These are phyloP conservation scores for Amphirosellinia nigrospora DNA, from an alignment of 495 filamentous ascomycete genomes.

Conservation along the genomic window DNA sequence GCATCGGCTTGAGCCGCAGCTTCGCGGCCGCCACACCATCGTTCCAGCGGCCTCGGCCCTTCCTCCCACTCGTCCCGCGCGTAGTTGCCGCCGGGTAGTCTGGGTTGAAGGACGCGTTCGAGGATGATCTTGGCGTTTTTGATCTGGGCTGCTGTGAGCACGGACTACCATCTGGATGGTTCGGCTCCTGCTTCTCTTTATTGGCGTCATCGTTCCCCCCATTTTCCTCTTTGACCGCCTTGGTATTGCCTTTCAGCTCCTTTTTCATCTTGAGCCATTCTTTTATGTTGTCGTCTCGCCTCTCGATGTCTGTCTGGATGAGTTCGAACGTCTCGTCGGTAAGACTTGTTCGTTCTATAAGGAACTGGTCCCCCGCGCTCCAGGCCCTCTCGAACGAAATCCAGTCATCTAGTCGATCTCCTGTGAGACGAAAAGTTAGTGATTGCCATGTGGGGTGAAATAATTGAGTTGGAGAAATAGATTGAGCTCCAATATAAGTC, in stretches of 20 bases:
- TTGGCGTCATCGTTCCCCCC: neutral
- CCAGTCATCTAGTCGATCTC: slow-evolving; percentile 32
- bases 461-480: no score
- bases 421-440: neutral
- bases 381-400: slow-evolving; percentile 26
- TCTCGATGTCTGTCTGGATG: neutral
- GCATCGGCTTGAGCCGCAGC: neutral
- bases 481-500: neutral
- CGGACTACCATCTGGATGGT: neutral
- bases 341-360: neutral
- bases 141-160: neutral
- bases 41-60: neutral
- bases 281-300: neutral
- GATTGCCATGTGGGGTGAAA: no score
- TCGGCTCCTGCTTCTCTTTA: neutral
- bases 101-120: neutral
- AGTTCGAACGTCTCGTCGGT: neutral
- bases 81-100: neutral
- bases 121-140: neutral
- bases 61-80: neutral
- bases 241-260: neutral
- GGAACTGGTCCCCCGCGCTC: slow-evolving; percentile 21
- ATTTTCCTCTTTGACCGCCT: neutral
- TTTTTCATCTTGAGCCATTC: neutral
- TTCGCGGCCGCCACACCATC: neutral